Conservation (phyloP, 495 filamentous ascomycete species). For the Achaetomiella virescens region DNA sequence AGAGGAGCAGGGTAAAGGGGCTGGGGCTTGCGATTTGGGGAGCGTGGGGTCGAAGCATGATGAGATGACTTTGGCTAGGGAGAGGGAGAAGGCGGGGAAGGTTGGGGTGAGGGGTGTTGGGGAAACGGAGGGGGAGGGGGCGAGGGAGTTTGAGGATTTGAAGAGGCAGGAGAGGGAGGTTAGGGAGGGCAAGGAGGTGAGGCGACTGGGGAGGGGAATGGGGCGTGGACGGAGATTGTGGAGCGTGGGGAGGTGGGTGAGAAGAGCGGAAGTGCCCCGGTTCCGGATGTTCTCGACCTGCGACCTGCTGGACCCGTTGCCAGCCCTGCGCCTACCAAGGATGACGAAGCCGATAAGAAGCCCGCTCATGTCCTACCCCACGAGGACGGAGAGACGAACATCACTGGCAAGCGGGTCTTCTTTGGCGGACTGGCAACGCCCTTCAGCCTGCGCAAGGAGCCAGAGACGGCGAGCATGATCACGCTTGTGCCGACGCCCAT, state of each 20-base stretch:
- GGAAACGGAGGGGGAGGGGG: conserved; percentile 32
- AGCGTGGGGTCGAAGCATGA: conserved; percentile 80
- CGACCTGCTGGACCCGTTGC: conserved; percentile 5
- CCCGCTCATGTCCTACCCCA: conserved; percentile 14
- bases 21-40: conserved; percentile 79
- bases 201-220: neutral
- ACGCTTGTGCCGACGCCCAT: conserved; percentile 36
- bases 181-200: neutral
- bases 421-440: conserved; percentile 46
- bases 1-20: conserved; percentile 52
- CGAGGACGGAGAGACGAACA: conserved; percentile 29
- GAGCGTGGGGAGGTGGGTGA: conserved; percentile 38
- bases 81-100: conserved; percentile 34
- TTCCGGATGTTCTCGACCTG: conserved; percentile 22
- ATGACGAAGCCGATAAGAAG: conserved; percentile 3
- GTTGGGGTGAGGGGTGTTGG: conserved; percentile 21
- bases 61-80: conserved; percentile 56
- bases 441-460: conserved; percentile 42
- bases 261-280: too few relatives aligned
- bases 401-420: conserved; percentile 42
- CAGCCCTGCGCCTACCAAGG: neutral
- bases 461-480: conserved; percentile 50
- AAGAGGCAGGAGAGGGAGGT: conserved; percentile 25
- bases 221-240: conserved; percentile 35
- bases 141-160: conserved; percentile 32